Percentiles rank a stretch among this genome's conserved stretches.
phyloP scores from a whole-genome alignment of 2,329 filamentous ascomycete genomes.

The Coniochaeta hoffmannii region DNA sequence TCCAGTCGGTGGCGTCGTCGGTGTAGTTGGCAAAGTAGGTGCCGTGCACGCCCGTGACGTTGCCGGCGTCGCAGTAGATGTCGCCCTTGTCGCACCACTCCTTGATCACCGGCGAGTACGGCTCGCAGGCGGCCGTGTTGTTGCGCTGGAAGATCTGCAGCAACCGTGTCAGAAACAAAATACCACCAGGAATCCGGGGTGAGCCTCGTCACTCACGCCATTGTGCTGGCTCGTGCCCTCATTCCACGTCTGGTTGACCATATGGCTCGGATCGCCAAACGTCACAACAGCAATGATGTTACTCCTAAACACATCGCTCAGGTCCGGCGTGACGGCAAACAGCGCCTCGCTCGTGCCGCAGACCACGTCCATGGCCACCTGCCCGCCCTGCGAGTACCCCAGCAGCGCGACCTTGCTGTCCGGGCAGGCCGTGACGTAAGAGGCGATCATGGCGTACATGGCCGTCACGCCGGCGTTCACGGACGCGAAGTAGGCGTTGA shows the following conservation, averaged over 20 bases:
- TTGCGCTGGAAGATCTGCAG: constrained; percentile 17
- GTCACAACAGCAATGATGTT: constrained; percentile 14
- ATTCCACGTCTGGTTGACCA: constrained; percentile 10
- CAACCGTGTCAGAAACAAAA: background rate
- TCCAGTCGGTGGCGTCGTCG: constrained; percentile 13
- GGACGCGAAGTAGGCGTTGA: constrained; percentile 13
- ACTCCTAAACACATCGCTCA: constrained; percentile 4
- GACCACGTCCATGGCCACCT: constrained; percentile 16
- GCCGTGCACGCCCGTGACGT: constrained; percentile 12
- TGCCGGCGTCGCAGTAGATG: constrained; percentile 18
- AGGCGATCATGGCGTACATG: constrained; percentile 10
- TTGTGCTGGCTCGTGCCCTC: constrained; percentile 13
- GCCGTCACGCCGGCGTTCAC: constrained; percentile 10
- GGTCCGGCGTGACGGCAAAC: constrained; percentile 8
- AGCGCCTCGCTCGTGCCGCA: constrained; percentile 11
- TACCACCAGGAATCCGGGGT: background rate
- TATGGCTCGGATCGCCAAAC: constrained; percentile 17
- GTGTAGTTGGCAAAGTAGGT: constrained; percentile 18
- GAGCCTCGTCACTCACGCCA: constrained; percentile 11
- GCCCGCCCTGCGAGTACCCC: constrained; percentile 18
- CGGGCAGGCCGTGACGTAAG: constrained; percentile 13
- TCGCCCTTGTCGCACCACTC: constrained; percentile 19
- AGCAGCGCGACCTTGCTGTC: constrained; percentile 16
- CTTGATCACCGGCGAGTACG: constrained; percentile 14
- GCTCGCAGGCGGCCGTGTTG: constrained; percentile 12